phyloP scores from a whole-genome alignment of 805 yeast genomes.

The Spathaspora hagerdaliae region DNA sequence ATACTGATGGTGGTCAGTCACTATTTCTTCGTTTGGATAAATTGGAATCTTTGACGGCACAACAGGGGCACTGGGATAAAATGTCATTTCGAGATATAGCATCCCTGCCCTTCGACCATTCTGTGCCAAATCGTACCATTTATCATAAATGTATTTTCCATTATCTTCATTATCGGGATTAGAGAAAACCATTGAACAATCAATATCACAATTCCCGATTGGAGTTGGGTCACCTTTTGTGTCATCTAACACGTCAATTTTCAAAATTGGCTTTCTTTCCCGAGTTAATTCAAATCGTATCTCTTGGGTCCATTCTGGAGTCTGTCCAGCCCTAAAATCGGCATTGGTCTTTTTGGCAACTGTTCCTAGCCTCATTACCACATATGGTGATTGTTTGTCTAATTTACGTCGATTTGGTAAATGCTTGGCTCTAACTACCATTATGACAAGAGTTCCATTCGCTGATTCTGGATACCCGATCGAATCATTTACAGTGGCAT shows the following conservation, averaged over 20 bases:
- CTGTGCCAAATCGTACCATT: conserved; percentile 72
- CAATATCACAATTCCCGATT: conserved; percentile 78
- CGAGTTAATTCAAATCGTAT: conserved; percentile 63
- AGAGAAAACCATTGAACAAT: conserved; percentile 66
- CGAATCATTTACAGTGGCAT: not conserved
- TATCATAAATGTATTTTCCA: conserved; percentile 71
- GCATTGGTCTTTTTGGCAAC: conserved; percentile 76
- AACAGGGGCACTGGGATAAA: conserved; percentile 59
- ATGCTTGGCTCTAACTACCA: conserved; percentile 78
- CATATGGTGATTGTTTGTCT: conserved; percentile 93
- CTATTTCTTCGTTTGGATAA: not conserved
- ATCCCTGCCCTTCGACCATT: conserved; percentile 81
- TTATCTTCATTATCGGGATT: conserved; percentile 45
- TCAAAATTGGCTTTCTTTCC: conserved; percentile 59
- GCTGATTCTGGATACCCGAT: conserved; percentile 27
- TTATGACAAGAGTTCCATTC: conserved; percentile 61
- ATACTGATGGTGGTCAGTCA: not conserved
- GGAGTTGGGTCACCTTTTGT: conserved; percentile 82
- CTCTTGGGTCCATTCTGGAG: conserved; percentile 83
- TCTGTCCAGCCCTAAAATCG: conserved; percentile 87
- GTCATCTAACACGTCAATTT: conserved; percentile 78
- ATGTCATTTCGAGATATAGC: conserved; percentile 87
- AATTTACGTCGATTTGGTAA: conserved; percentile 80
- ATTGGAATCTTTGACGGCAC: conserved; percentile 34
- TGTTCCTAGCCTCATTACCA: conserved; percentile 76